phyloP scores from a whole-genome alignment of 768 basidiomycete genomes.

The Serendipita indica region DNA sequence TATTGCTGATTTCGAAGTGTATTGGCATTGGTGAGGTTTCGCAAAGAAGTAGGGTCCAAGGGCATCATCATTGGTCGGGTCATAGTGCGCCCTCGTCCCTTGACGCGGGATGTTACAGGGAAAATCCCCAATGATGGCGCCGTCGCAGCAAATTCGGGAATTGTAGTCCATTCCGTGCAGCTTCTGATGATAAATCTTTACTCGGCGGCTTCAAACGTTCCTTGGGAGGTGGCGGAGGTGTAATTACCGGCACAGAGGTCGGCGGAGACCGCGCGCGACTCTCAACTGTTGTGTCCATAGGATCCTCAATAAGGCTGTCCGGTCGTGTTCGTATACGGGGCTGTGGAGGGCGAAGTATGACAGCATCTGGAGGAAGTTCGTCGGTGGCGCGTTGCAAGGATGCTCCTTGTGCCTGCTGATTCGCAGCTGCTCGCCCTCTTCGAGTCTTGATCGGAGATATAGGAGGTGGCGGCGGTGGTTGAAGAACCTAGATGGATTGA shows the following conservation, averaged over 20 bases:
- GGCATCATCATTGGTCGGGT: conserved; percentile 5
- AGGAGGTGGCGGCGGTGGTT: neutral
- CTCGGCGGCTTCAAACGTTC: conserved; percentile 10
- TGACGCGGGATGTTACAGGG: conserved; percentile 55
- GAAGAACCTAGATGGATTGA: neutral
- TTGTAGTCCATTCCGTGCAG: conserved; percentile 18
- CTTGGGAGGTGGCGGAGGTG: neutral
- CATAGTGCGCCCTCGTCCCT: conserved; percentile 26
- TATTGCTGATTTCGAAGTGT: conserved; percentile 60
- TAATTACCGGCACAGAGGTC: neutral
- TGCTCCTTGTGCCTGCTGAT: neutral
- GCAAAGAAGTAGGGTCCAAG: neutral
- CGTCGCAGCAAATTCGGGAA: conserved; percentile 20
- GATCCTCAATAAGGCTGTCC: neutral
- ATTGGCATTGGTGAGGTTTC: conserved; percentile 47
- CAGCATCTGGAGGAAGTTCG: neutral
- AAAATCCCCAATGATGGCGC: conserved; percentile 31
- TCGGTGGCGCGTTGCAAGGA: neutral
- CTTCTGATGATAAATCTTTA: conserved; percentile 22
- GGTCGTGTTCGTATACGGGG: neutral
- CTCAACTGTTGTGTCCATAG: neutral
- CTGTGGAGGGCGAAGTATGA: neutral
- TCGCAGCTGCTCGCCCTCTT: neutral
- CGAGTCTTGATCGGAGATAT: conserved; percentile 5
- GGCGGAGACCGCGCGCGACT: neutral